These are phyloP conservation scores for Chaetomium olivaceum DNA, from an alignment of 2,329 filamentous ascomycete genomes.

Conservation along the genomic window DNA sequence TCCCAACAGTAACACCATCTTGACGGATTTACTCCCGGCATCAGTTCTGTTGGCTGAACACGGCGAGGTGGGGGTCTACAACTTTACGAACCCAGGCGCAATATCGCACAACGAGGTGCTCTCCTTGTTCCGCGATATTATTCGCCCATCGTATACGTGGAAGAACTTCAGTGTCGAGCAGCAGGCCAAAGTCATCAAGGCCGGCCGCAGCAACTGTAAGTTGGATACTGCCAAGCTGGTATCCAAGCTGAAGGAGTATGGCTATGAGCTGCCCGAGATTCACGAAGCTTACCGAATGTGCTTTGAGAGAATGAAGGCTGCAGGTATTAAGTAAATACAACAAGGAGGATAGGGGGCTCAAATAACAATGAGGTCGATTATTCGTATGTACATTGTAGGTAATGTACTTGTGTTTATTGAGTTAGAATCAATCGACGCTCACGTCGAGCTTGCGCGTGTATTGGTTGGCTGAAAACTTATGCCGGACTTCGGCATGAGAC, in stretches of 20 bases:
- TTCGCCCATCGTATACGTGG: constrained; percentile 62
- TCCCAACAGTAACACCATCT: constrained; percentile 67
- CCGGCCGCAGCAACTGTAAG: constrained; percentile 65
- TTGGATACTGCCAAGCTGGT: constrained; percentile 63
- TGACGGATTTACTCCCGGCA: constrained; percentile 63
- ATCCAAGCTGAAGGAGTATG: constrained; percentile 60
- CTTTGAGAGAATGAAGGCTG: constrained; percentile 64
- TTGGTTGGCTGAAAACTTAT: neutral
- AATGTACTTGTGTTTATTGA: neutral
- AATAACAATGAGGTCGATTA: neutral
- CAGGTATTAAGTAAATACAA: constrained; percentile 48
- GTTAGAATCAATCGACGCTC: neutral
- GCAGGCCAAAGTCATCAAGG: constrained; percentile 67
- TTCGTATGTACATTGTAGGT: neutral
- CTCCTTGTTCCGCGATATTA: constrained; percentile 61
- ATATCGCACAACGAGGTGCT: constrained; percentile 73
- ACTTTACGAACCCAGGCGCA: constrained; percentile 70
- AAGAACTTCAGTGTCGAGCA: constrained; percentile 67
- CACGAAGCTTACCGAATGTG: constrained; percentile 62
- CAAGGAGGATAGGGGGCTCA: neutral
- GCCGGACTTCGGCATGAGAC: neutral
- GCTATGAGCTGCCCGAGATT: constrained; percentile 59
- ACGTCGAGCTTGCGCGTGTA: neutral
- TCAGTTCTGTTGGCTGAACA: constrained; percentile 62
- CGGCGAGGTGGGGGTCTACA: constrained; percentile 64